Percentiles rank a stretch among this genome's conserved stretches.
These are phyloP conservation scores for Singerocomus inundabilis DNA, from an alignment of 1,284 basidiomycete genomes.

Conservation along the genomic window DNA sequence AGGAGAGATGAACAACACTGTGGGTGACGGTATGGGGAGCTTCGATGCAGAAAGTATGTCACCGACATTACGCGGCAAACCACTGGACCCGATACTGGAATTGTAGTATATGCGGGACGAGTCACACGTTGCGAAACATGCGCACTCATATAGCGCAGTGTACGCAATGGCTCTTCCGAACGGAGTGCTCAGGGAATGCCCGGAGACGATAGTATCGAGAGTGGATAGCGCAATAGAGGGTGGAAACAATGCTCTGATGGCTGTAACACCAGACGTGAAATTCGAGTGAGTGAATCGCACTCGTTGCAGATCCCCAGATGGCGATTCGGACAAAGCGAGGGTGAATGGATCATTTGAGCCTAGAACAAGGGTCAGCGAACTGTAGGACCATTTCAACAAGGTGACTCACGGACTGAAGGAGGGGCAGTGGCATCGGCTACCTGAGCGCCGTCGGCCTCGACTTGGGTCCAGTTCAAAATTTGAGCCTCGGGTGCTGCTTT, in stretches of 20 bases:
- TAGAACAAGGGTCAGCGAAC: slow-evolving; percentile 27
- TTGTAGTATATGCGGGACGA: slow-evolving; percentile 51
- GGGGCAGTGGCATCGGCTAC: slow-evolving; percentile 16
- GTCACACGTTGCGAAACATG: slow-evolving; percentile 63
- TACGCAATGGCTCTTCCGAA: slow-evolving; percentile 75
- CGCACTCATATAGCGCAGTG: slow-evolving; percentile 70
- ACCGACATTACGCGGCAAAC: slow-evolving; percentile 34
- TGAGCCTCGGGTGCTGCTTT: slow-evolving; percentile 49
- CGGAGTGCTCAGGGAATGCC: slow-evolving; percentile 63
- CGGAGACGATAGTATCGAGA: slow-evolving; percentile 73
- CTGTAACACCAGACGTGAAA: slow-evolving; percentile 75
- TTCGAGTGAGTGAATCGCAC: slow-evolving; percentile 75
- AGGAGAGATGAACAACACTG: slow-evolving; percentile 61
- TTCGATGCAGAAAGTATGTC: slow-evolving; percentile 48
- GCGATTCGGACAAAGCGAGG: slow-evolving; percentile 58
- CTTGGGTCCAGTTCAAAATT: slow-evolving; percentile 58
- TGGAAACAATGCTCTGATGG: slow-evolving; percentile 64
- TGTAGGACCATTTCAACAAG: not conserved
- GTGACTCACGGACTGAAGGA: slow-evolving; percentile 24
- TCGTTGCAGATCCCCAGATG: slow-evolving; percentile 53
- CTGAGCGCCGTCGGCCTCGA: slow-evolving; percentile 61
- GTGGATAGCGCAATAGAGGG: slow-evolving; percentile 58
- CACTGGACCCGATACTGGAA: slow-evolving; percentile 5
- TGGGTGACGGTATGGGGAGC: slow-evolving; percentile 65
- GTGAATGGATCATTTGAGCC: slow-evolving; percentile 64